phyloP scores from a whole-genome alignment of 1,284 basidiomycete genomes.

The Sanghuangporus weigelae region DNA sequence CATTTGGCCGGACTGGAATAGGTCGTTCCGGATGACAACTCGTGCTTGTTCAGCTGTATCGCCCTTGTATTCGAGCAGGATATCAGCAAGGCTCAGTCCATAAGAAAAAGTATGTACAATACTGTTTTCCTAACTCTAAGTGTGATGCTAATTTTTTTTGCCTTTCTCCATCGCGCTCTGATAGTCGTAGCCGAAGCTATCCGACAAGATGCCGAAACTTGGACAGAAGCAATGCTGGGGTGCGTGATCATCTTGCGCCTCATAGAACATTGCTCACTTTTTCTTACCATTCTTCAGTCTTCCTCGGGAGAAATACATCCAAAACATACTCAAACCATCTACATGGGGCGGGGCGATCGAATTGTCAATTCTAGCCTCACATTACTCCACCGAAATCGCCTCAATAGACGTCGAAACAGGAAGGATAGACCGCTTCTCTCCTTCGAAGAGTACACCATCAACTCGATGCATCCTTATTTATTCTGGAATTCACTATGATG shows the following conservation, averaged over 20 bases:
- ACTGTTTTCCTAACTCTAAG: background rate
- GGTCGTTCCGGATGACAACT: slow-evolving; percentile 90
- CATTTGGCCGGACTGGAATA: slow-evolving; percentile 26
- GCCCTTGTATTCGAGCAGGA: slow-evolving; percentile 82
- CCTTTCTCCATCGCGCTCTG: slow-evolving; percentile 3
- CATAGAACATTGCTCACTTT: slow-evolving; percentile 4
- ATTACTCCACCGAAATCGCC: slow-evolving; percentile 81
- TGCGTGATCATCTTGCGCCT: slow-evolving; percentile 28
- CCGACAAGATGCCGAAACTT: slow-evolving; percentile 60
- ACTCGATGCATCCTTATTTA: slow-evolving; percentile 74
- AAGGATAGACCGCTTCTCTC: slow-evolving; percentile 79
- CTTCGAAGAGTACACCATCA: slow-evolving; percentile 33
- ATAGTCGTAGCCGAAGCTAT: slow-evolving; percentile 82
- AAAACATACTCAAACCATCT: slow-evolving; percentile 70
- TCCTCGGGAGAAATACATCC: slow-evolving; percentile 71
- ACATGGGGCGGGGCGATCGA: slow-evolving; percentile 96
- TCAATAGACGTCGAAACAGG: slow-evolving; percentile 91
- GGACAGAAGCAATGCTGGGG: slow-evolving; percentile 84
- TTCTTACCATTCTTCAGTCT: slow-evolving; percentile 38
- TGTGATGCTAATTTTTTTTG: slow-evolving; percentile 20
- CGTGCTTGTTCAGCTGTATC: slow-evolving; percentile 85
- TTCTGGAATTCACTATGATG: slow-evolving; percentile 94
- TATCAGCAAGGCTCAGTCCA: slow-evolving; percentile 55
- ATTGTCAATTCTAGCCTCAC: slow-evolving; percentile 73
- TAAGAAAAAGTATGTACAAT: slow-evolving; percentile 52